Conservation (phyloP, 139 green algal genomes). For the Chlorella sp. region DNA sequence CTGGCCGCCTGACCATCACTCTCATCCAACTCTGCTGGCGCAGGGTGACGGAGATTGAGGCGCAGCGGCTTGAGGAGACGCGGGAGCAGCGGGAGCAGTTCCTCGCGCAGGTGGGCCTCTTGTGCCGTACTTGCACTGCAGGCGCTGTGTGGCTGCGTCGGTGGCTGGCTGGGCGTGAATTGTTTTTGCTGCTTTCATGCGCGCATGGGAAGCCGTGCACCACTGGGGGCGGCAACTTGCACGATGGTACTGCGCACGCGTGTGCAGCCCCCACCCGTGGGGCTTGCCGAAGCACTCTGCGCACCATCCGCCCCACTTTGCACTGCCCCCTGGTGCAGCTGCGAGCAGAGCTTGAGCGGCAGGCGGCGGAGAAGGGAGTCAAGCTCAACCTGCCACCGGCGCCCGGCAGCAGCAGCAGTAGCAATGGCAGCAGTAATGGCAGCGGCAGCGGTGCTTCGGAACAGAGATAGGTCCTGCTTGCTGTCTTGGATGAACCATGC, state of each 20-base stretch:
- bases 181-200: no score
- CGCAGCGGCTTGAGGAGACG: constrained; percentile 53
- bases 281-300: no score
- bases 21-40: no score
- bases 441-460: background rate
- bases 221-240: no score
- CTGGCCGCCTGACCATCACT: no score
- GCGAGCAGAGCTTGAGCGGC: constrained; percentile 53
- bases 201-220: no score
- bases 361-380: constrained; percentile 49
- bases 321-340: constrained; percentile 17
- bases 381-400: constrained; percentile 25
- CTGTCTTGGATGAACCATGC: no score
- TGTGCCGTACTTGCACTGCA: background rate
- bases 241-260: no score
- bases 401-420: background rate
- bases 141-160: background rate
- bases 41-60: constrained; percentile 67
- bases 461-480: no score
- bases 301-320: no score
- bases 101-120: background rate
- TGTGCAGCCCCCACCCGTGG: no score
- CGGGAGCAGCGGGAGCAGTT: constrained; percentile 57
- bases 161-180: background rate
- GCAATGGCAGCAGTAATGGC: background rate